phyloP scores from a whole-genome alignment of 106 monocot species.

The Acorus calamus region DNA sequence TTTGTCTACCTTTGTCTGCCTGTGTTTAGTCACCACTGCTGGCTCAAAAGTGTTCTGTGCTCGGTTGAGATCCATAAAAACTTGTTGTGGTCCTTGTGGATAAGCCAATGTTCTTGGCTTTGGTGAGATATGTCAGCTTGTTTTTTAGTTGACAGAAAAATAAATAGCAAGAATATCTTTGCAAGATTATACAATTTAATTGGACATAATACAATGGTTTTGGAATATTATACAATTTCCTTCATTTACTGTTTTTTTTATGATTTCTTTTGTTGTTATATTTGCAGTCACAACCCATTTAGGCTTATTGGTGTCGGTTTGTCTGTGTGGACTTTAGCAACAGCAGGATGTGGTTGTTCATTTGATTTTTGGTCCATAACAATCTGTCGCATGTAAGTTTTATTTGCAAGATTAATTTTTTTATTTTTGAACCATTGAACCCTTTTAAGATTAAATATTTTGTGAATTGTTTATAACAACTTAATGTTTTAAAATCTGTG shows the following conservation, averaged over 20 bases:
- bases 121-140: too few species aligned
- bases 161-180: too few species aligned
- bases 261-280: conserved; percentile 9
- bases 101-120: too few species aligned
- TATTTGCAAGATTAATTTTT: neutral
- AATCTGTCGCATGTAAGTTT: conserved; percentile 83
- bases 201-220: too few species aligned
- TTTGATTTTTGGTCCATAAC: conserved; percentile 97
- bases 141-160: too few species aligned
- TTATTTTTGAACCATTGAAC: neutral
- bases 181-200: too few species aligned
- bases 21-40: too few species aligned
- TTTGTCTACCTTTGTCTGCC: too few species aligned
- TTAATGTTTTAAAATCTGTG: conserved; percentile 4
- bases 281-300: conserved; percentile 80
- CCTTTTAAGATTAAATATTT: neutral
- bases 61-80: too few species aligned
- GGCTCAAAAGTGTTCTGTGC: too few species aligned
- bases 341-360: conserved; percentile 84
- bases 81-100: too few species aligned
- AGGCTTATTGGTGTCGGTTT: conserved; percentile 97
- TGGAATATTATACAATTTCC: neutral
- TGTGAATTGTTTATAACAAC: neutral
- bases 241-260: neutral
- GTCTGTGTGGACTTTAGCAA: conserved; percentile 87